Evolutionary conservation across 116 monocot genomes (phyloP).

Genomic region (Cymodocea nodosa): DNA sequence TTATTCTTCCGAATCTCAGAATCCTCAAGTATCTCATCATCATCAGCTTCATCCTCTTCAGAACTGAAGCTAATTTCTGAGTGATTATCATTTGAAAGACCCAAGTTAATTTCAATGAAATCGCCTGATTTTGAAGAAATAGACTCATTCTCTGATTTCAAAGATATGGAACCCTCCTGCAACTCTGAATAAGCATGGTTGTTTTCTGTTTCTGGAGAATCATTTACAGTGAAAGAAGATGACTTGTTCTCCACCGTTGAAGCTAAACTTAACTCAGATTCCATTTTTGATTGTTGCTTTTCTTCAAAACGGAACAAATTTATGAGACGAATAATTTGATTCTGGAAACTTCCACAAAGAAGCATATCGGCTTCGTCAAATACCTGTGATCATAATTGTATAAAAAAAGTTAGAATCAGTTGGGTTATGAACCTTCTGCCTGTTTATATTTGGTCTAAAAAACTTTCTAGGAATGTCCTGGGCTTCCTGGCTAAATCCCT

Average conservation of each 20-base stretch:
- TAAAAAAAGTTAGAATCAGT: too few relatives aligned
- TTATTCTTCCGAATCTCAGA: constrained; percentile 13
- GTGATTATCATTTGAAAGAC: constrained; percentile 13
- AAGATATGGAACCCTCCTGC: background rate
- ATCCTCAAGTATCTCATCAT: constrained; percentile 5
- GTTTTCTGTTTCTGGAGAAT: constrained; percentile 2
- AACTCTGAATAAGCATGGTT: background rate
- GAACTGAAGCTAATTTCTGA: constrained; percentile 4
- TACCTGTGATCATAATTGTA: constrained; percentile 29
- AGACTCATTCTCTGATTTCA: constrained; percentile 2
- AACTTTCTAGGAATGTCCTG: too few relatives aligned
- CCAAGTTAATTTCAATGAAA: constrained; percentile 7
- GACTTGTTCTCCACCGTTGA: constrained; percentile 5
- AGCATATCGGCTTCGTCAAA: constrained; percentile 99
- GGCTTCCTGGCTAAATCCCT: too few relatives aligned
- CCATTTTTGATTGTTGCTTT: constrained; percentile 55
- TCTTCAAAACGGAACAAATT: constrained; percentile 94
- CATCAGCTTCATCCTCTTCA: constrained; percentile 22
- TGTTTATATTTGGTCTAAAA: too few relatives aligned
- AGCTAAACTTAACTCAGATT: constrained; percentile 6
- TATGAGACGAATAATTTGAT: constrained; percentile 82
- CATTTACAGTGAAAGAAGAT: background rate
- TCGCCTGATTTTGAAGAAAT: background rate
- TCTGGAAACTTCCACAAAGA: constrained; percentile 94
- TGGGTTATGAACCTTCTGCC: too few relatives aligned